These are phyloP conservation scores for Limonium bicolor DNA, from an alignment of 148 eudicot species.

Conservation along the genomic window DNA sequence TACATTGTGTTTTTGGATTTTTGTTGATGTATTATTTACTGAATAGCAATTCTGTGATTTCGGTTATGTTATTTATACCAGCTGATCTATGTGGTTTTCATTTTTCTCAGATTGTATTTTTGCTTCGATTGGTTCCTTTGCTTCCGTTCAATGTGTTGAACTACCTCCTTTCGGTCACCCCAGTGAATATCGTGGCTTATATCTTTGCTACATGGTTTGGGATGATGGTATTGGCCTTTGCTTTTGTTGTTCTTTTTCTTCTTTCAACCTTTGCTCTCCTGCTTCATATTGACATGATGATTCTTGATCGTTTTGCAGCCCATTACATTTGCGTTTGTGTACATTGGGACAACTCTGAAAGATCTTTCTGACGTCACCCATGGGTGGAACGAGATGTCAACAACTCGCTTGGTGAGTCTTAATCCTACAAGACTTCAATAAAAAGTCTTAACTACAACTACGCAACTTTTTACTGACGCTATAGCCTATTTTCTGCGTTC, in stretches of 20 bases:
- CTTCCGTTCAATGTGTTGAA: slow-evolving; percentile 95
- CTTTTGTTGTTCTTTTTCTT: not conserved
- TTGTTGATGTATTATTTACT: no score
- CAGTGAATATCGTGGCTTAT: slow-evolving; percentile 57
- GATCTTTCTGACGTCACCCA: slow-evolving; percentile 90
- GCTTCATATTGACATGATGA: not conserved
- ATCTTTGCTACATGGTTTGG: slow-evolving; percentile 94
- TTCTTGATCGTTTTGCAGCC: slow-evolving; percentile 38
- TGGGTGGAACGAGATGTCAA: slow-evolving; percentile 75
- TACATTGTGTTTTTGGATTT: no score
- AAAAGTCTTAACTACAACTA: not conserved
- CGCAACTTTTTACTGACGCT: slow-evolving; percentile 1
- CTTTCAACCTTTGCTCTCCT: slow-evolving; percentile 1
- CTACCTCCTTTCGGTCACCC: slow-evolving; percentile 89
- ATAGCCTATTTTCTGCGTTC: not conserved
- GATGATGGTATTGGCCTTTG: slow-evolving; percentile 61
- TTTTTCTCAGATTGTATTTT: slow-evolving; percentile 93
- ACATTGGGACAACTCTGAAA: slow-evolving; percentile 83
- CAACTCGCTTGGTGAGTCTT: slow-evolving; percentile 64
- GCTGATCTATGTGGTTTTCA: no score
- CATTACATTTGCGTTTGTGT: slow-evolving; percentile 78
- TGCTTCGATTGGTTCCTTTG: slow-evolving; percentile 87
- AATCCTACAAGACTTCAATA: not conserved
- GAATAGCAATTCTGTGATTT: no score
- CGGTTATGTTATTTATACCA: no score